A percentile compares a stretch with the other conserved stretches of the same genome.
These are phyloP conservation scores for Glycyrrhiza uralensis DNA, from an alignment of 306 rosid genomes.

Conservation along the genomic window DNA sequence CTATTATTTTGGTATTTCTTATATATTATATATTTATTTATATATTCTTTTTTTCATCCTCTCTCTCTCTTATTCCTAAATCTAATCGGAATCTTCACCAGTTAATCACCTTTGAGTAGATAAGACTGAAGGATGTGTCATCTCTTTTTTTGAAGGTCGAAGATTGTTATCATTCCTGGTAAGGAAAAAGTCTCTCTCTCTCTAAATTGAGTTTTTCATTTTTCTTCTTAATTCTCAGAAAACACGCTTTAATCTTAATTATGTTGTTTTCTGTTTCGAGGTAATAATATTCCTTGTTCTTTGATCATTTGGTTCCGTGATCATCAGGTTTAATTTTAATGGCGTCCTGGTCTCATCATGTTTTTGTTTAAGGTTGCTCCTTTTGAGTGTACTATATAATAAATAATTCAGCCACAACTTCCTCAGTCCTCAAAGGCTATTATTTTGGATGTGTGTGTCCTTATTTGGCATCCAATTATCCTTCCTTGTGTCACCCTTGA, in stretches of 20 bases:
- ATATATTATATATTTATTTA: not conserved
- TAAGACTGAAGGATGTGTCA: constrained; percentile 54
- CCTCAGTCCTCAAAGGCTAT: not conserved
- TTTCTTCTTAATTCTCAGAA: not conserved
- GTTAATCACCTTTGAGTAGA: constrained; percentile 46
- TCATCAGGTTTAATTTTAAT: constrained; percentile 26
- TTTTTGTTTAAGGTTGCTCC: constrained; percentile 32
- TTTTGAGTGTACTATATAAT: not conserved
- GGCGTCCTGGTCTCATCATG: not conserved
- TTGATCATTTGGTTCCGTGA: constrained; percentile 26
- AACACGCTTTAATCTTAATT: constrained; percentile 27
- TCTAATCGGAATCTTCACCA: constrained; percentile 46
- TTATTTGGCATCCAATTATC: constrained; percentile 18
- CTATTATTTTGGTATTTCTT: not conserved
- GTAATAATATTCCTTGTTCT: constrained; percentile 23
- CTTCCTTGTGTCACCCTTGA: not conserved
- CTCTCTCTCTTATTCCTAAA: constrained; percentile 11
- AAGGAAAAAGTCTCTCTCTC: constrained; percentile 4
- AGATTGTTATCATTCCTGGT: constrained; percentile 44
- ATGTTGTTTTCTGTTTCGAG: not conserved
- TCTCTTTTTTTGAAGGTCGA: constrained; percentile 21
- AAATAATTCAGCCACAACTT: constrained; percentile 13
- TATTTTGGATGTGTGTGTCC: constrained; percentile 9
- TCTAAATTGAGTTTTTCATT: not conserved
- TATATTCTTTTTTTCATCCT: not conserved